Evolutionary conservation across 208 protist genomes (phyloP).

Genomic region (Trypanosoma scelopori): DNA sequence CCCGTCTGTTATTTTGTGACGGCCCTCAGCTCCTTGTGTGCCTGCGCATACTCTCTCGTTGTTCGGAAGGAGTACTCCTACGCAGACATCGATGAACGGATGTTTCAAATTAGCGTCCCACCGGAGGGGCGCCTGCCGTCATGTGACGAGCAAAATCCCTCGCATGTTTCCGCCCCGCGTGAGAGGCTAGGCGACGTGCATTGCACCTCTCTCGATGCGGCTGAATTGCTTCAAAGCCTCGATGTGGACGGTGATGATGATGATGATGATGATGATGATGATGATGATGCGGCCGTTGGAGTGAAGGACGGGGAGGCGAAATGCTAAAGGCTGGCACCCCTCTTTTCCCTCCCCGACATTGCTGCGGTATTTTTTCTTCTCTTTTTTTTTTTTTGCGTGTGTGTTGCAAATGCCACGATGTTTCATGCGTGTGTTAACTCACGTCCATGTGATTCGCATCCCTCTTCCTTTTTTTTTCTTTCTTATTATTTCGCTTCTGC

Average conservation of each 20-base stretch:
- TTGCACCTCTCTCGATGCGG: not conserved
- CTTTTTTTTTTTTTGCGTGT: not conserved
- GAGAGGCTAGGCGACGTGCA: not conserved
- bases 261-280: not conserved
- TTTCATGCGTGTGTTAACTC: not conserved
- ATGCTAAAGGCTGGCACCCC: too few species aligned
- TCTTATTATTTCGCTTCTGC: not conserved
- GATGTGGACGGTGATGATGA: not conserved
- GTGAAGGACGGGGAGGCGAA: too few species aligned
- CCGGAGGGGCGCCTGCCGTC: too few species aligned
- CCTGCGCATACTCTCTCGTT: conserved; percentile 61
- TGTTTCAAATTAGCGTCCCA: conserved; percentile 19
- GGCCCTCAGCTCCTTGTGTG: conserved; percentile 43
- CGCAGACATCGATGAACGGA: conserved; percentile 47
- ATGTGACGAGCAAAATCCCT: not conserved
- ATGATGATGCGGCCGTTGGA: not conserved
- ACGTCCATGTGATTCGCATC: too few species aligned
- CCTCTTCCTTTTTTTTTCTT: too few species aligned
- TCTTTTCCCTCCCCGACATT: too few species aligned
- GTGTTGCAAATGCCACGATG: not conserved
- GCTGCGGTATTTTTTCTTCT: too few species aligned
- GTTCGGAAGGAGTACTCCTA: conserved; percentile 51
- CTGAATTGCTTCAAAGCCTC: conserved; percentile 16
- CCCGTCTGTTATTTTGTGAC: conserved; percentile 81
- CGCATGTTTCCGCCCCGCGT: not conserved